Conservation (phyloP, 345 rosid genomes). For the Gossypium longicalyx region DNA sequence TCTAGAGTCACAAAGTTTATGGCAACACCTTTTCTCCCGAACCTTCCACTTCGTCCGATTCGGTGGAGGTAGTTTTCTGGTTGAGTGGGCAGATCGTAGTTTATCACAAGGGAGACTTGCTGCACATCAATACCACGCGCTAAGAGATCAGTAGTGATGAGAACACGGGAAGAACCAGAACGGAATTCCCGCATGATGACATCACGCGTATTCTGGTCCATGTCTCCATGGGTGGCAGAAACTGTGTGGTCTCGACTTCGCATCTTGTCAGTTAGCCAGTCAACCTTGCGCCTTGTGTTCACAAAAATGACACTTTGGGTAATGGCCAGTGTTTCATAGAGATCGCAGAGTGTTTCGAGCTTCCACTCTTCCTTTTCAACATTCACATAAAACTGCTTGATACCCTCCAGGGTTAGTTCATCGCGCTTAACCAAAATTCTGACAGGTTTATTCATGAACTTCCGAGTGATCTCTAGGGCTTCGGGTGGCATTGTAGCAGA, state of each 20-base stretch:
- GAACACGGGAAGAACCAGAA: slow-evolving; percentile 83
- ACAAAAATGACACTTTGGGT: slow-evolving; percentile 89
- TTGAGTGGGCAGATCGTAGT: slow-evolving; percentile 80
- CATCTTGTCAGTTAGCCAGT: slow-evolving; percentile 87
- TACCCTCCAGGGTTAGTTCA: slow-evolving; percentile 88
- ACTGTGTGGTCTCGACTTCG: slow-evolving; percentile 81
- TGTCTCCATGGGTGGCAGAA: slow-evolving; percentile 90
- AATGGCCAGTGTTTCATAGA: slow-evolving; percentile 78
- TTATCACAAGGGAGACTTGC: slow-evolving; percentile 83
- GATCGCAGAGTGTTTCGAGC: slow-evolving; percentile 73
- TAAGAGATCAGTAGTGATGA: slow-evolving; percentile 72
- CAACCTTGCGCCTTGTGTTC: slow-evolving; percentile 89
- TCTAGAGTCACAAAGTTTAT: slow-evolving; percentile 64
- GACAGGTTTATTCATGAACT: slow-evolving; percentile 85
- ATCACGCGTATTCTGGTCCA: slow-evolving; percentile 88
- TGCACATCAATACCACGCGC: slow-evolving; percentile 94
- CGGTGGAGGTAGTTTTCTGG: slow-evolving; percentile 87
- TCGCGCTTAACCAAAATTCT: slow-evolving; percentile 82
- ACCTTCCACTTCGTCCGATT: slow-evolving; percentile 79
- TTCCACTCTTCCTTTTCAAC: slow-evolving; percentile 88
- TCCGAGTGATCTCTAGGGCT: slow-evolving; percentile 85
- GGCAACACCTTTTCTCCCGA: slow-evolving; percentile 86
- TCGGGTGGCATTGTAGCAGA: slow-evolving; percentile 95
- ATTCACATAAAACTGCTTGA: slow-evolving; percentile 72
- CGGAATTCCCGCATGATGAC: slow-evolving; percentile 82